Percentiles rank a stretch among this genome's conserved stretches.
These are phyloP conservation scores for Adansonia gregorii DNA, from an alignment of 441 rosid species.

Conservation along the genomic window DNA sequence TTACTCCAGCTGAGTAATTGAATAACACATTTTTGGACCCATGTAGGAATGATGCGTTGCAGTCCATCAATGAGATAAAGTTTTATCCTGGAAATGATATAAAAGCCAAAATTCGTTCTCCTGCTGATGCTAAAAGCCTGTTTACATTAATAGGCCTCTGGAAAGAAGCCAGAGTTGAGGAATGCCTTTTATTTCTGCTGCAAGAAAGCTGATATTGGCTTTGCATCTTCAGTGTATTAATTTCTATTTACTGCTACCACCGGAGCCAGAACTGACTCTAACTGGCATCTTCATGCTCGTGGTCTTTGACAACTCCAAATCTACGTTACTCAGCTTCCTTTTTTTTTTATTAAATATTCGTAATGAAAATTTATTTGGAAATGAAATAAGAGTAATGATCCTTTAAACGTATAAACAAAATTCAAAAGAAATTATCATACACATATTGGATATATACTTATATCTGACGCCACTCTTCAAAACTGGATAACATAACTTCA, in stretches of 20 bases:
- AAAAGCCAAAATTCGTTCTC: slow-evolving; percentile 11
- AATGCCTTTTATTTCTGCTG: neutral
- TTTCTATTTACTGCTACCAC: neutral
- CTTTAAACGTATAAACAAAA: too few relatives aligned
- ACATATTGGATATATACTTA: too few relatives aligned
- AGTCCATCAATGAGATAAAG: neutral
- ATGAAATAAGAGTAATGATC: too few relatives aligned
- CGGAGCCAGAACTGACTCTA: neutral
- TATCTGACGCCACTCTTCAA: too few relatives aligned
- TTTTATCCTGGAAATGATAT: neutral
- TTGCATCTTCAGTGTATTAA: neutral
- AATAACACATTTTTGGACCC: neutral
- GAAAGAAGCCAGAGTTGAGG: slow-evolving; percentile 11
- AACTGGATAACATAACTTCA: neutral
- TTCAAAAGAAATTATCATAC: too few relatives aligned
- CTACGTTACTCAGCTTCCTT: too few relatives aligned
- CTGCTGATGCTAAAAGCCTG: slow-evolving; percentile 14
- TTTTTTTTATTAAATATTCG: too few relatives aligned
- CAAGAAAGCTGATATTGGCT: neutral
- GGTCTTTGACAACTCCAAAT: neutral
- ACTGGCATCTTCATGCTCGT: neutral
- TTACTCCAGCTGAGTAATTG: neutral
- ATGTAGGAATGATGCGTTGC: neutral
- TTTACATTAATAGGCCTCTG: neutral
- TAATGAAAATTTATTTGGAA: too few relatives aligned